These are phyloP conservation scores for Apodospora peruviana DNA, from an alignment of 495 filamentous ascomycete species.

Conservation along the genomic window DNA sequence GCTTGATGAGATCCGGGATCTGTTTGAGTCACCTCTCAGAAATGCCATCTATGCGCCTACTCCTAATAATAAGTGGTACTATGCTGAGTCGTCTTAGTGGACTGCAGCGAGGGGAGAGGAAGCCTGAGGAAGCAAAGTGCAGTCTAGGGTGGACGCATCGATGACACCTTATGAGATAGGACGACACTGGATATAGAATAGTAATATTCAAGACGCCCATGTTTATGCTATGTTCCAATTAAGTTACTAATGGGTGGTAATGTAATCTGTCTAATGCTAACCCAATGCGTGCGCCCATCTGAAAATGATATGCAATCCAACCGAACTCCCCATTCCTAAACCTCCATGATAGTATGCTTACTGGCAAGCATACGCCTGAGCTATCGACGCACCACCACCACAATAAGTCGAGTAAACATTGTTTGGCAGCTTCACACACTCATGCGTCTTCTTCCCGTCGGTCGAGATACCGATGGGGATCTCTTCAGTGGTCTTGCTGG, in stretches of 20 bases:
- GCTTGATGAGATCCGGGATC: slow-evolving; percentile 17
- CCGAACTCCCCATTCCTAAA: too few relatives aligned
- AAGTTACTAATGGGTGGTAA: too few relatives aligned
- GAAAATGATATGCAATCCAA: too few relatives aligned
- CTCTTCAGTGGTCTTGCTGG: background rate
- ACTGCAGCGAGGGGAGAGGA: background rate
- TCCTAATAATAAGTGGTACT: slow-evolving; percentile 7
- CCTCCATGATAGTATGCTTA: too few relatives aligned
- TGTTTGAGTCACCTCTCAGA: slow-evolving; percentile 17
- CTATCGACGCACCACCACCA: background rate
- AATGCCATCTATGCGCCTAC: slow-evolving; percentile 12
- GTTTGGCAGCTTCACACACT: background rate
- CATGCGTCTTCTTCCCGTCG: background rate
- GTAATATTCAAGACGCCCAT: too few relatives aligned
- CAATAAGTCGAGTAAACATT: background rate
- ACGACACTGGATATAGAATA: too few relatives aligned
- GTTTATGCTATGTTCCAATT: too few relatives aligned
- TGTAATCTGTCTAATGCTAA: too few relatives aligned
- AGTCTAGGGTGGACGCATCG: too few relatives aligned
- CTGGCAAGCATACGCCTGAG: background rate
- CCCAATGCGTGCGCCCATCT: too few relatives aligned
- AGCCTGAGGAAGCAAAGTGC: too few relatives aligned
- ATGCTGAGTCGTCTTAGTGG: background rate
- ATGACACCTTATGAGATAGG: too few relatives aligned
- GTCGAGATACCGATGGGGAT: background rate